Conservation (phyloP, 768 basidiomycete species). For the Boletus pseudopeckii region DNA sequence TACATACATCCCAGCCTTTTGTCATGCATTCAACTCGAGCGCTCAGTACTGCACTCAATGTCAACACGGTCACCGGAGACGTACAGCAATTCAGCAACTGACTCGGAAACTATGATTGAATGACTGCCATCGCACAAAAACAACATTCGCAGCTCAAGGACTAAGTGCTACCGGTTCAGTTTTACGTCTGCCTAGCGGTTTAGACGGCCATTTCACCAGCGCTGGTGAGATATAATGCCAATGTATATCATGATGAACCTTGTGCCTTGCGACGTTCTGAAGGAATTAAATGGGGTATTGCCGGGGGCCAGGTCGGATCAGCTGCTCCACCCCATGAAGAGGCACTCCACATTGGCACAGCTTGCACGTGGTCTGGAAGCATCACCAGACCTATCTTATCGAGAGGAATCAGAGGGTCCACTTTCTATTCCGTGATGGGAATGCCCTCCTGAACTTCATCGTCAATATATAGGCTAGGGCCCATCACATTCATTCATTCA, state of each 20-base stretch:
- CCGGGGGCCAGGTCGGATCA: background rate
- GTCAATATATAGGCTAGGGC: background rate
- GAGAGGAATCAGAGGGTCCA: background rate
- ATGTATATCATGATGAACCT: too few species aligned
- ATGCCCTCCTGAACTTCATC: background rate
- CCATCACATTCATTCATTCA: background rate
- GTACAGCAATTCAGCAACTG: background rate
- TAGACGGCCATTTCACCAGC: background rate
- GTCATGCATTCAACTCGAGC: background rate
- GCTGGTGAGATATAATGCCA: background rate
- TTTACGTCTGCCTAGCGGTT: background rate
- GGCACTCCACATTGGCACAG: too few species aligned
- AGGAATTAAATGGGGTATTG: background rate
- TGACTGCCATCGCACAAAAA: background rate
- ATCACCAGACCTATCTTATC: background rate
- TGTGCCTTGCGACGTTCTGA: background rate
- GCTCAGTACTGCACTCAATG: too few species aligned
- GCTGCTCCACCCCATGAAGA: background rate
- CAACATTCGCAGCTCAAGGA: background rate
- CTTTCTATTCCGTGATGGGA: background rate
- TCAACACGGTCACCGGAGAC: background rate
- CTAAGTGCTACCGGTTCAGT: background rate
- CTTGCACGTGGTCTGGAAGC: background rate
- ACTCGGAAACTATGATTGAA: too few species aligned
- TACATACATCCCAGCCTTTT: background rate